These are phyloP conservation scores for Russula dissimulans DNA, from an alignment of 768 basidiomycete species.

Conservation along the genomic window DNA sequence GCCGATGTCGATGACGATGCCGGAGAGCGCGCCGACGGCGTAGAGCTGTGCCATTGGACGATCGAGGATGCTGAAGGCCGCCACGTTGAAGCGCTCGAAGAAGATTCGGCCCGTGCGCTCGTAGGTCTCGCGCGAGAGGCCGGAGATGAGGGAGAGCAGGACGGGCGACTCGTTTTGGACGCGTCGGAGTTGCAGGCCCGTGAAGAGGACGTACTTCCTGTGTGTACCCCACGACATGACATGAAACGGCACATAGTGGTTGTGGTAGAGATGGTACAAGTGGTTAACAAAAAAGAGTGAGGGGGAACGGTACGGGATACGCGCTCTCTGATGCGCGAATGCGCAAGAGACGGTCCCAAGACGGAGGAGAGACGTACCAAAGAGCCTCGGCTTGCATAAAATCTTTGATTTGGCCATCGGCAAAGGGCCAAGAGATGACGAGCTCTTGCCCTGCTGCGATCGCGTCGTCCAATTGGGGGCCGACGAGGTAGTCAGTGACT, in stretches of 20 bases:
- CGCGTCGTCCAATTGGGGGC: slow-evolving; percentile 71
- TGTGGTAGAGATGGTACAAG: background rate
- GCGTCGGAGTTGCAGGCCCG: slow-evolving; percentile 62
- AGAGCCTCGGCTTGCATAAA: slow-evolving; percentile 85
- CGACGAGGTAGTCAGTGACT: slow-evolving; percentile 77
- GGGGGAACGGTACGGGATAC: too few species aligned
- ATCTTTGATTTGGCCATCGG: slow-evolving; percentile 60
- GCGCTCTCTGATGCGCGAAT: too few species aligned
- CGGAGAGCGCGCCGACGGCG: slow-evolving; percentile 59
- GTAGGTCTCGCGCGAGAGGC: slow-evolving; percentile 55
- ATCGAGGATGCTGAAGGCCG: slow-evolving; percentile 71
- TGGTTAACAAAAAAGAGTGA: too few species aligned
- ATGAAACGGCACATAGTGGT: too few species aligned
- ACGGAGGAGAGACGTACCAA: slow-evolving; percentile 41
- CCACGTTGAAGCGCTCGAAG: slow-evolving; percentile 89
- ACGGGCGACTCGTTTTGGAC: slow-evolving; percentile 84
- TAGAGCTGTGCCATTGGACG: slow-evolving; percentile 81
- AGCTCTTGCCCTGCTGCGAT: slow-evolving; percentile 65
- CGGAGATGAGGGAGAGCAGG: slow-evolving; percentile 58
- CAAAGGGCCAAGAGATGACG: slow-evolving; percentile 74
- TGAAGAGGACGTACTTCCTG: slow-evolving; percentile 84
- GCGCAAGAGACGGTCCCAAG: too few species aligned
- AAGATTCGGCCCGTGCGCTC: slow-evolving; percentile 76
- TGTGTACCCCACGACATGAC: background rate
- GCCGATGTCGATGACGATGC: slow-evolving; percentile 77